These are phyloP conservation scores for Diplodia mutila DNA, from an alignment of 2,329 filamentous ascomycete genomes.

Conservation along the genomic window DNA sequence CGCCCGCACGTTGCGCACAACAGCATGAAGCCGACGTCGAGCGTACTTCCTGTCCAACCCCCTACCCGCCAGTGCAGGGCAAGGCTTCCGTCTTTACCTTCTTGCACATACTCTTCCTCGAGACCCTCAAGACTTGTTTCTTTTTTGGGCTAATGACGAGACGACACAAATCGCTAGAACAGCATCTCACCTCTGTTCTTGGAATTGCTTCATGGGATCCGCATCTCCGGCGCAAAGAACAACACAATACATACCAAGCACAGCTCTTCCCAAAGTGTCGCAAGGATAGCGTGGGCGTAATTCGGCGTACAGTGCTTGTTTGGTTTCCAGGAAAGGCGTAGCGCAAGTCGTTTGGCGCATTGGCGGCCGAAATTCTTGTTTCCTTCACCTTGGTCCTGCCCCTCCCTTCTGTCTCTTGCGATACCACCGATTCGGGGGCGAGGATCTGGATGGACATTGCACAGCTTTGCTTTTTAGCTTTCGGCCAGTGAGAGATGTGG, in stretches of 20 bases:
- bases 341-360: neutral
- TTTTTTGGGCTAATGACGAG: conserved; percentile 22
- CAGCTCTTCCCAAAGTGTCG: neutral
- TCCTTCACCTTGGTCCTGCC: neutral
- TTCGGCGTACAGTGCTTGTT: conserved; percentile 10
- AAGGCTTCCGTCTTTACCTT: neutral
- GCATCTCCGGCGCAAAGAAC: conserved; percentile 13
- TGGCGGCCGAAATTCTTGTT: neutral
- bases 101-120: neutral
- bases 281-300: conserved; percentile 2
- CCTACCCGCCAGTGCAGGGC: neutral
- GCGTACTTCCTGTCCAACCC: neutral
- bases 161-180: conserved; percentile 10
- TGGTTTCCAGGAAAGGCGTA: neutral
- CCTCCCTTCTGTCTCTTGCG: neutral
- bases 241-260: conserved; percentile 3
- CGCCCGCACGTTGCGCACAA: neutral
- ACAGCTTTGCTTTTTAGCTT: neutral
- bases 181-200: neutral
- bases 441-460: neutral
- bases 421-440: neutral
- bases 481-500: neutral
- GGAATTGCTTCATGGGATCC: conserved; percentile 6
- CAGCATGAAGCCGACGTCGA: neutral
- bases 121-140: neutral